phyloP scores from a whole-genome alignment of 1,139 yeast species.

The Yamadazyma siamensis region DNA sequence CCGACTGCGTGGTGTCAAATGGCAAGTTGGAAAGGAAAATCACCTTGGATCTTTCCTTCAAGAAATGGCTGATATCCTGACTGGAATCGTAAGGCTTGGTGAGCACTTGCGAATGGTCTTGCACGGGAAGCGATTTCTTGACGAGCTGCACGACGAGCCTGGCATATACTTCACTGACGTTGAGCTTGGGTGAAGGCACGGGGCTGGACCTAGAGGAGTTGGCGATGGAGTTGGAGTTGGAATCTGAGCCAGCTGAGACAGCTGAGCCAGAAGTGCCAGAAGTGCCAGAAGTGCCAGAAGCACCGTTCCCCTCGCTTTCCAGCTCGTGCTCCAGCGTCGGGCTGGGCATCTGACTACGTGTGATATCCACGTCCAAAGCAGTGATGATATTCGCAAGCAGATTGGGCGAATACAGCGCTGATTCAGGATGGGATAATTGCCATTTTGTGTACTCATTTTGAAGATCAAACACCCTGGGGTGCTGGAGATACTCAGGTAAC shows the following conservation, averaged over 20 bases:
- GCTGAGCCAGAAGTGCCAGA: conserved; percentile 7
- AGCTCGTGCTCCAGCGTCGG: not conserved
- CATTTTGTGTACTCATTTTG: conserved; percentile 69
- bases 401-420: conserved; percentile 48
- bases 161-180: conserved; percentile 23
- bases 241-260: too few relatives aligned
- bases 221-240: conserved; percentile 5
- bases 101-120: conserved; percentile 54
- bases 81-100: conserved; percentile 73
- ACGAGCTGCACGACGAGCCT: conserved; percentile 50
- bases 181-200: conserved; percentile 2
- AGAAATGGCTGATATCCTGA: conserved; percentile 66
- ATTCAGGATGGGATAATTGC: conserved; percentile 63
- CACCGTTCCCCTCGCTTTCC: too few relatives aligned
- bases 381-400: conserved; percentile 52
- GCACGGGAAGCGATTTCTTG: conserved; percentile 51
- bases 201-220: conserved; percentile 6
- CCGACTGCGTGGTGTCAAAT: conserved; percentile 83
- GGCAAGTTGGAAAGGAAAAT: conserved; percentile 76
- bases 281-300: conserved; percentile 3
- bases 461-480: conserved; percentile 75
- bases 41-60: conserved; percentile 73
- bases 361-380: conserved; percentile 55
- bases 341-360: conserved; percentile 1
- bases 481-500: conserved; percentile 72